Evolutionary conservation across 371 early-diverging fungal species (phyloP), one percentile per base, ranked within the genome.

Genomic region (Mucor indicus): DNA sequence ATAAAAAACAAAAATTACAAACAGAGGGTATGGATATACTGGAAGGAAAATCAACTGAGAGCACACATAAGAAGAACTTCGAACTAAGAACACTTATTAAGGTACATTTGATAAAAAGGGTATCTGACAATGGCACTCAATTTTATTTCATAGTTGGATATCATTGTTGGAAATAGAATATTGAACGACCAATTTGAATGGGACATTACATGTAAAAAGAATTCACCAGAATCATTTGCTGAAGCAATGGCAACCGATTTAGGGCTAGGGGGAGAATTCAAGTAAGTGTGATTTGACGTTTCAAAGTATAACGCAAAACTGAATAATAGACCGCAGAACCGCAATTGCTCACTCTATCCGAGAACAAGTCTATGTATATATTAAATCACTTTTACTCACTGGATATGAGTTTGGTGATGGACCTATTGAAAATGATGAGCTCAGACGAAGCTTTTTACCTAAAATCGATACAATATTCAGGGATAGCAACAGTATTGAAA

Each of bases 111-210:
- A 13, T 12, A 4, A 8, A 27, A 27, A 27, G 29, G 11, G 29
- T 5, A 9, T 24, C 8, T 13, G 4, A 15, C 15, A 6, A 15
- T 3, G 2, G 4, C 30, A 20, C 13, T 25, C 12, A 38, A 16
- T 11, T 3, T 21, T 3, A 32, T 30, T 20, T 6, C n/a, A 12
- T 44, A 62, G 58, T 33, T 67, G 20, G 68, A 68, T 48, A 68
- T 68, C 25, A 68, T 57, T n/a, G 68, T 68, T 20, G 52, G 56
- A 30, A 55, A 55, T 23, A 79, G 84, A 22, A 83, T 86, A 5
- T 72, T 95, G 25, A 72, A 84, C 5, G 97, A 96, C 70, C 91
- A 92, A 57, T 87, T 96, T 56, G 97, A 96, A 64, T 96, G 95
- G 95, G 95, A 92, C 65, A 77, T 95, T 22, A 77, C 71, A 24